Base-by-base conservation (phyloP, 805 yeast species). In the Starmerella potacharoeniae region DNA sequence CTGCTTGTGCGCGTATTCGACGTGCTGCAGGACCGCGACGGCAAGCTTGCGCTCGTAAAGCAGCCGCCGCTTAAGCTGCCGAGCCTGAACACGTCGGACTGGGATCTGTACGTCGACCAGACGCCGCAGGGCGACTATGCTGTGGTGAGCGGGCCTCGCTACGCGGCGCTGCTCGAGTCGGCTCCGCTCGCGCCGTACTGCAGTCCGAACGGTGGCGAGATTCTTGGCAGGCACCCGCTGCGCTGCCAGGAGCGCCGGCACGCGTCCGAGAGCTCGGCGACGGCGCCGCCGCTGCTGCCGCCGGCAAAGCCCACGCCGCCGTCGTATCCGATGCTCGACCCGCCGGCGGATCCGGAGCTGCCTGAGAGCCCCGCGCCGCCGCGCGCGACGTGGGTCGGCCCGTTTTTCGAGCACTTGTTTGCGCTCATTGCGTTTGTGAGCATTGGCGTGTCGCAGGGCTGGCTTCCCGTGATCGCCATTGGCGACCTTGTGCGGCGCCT, bases 1-100 rank as follows among this genome's bases (percentile, higher is more conserved):
- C 78, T 85, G 34, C 82, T 86, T 0, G 83, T 85, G 14, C 80
- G 81, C 61, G 84, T 88, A 1, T 90, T 89, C 70, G 97, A 91
- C 66, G 78, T 89, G 1, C 63, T 39, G 44, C 55, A 28, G 37
- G 44, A 41, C 31, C 39, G 29, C 34, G 50, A 55, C 28, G 62
- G 60, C 16, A 59, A 62, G 40, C 57, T 68, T 30, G 65, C 72
- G 4, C 55, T 71, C 16, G 64, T 71, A 16, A 71, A 68, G 10
- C 76, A 73, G 61, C 76, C 75, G 11, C 58, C 61, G 16, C 52
- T 61, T 11, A 49, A 45, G 31, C 36, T 55, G 29, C 45, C 60
- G 17, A 39, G 49, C 17, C 14, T 49, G 44, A 35, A 49, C 29
- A n/a, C 52, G 11, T 6, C 31, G 5, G 52, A 53, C 11, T 39